Evolutionary conservation across 2,329 filamentous ascomycete genomes (phyloP).

Genomic region (Aspergillus pseudotamarii): DNA sequence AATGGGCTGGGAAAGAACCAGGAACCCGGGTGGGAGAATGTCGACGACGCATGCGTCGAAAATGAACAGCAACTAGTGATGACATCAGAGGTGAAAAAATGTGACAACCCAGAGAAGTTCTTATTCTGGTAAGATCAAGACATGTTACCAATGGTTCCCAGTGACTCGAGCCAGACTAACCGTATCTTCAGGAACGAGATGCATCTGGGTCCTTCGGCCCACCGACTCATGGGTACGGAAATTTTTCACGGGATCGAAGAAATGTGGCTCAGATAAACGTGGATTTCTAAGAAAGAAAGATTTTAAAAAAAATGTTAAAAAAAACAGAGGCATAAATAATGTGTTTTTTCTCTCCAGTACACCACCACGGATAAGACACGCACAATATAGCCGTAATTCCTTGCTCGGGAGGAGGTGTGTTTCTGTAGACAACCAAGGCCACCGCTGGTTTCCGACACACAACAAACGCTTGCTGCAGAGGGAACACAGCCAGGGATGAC

Average conservation of each 20-base stretch:
- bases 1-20: constrained; percentile 37
- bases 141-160: constrained; percentile 9
- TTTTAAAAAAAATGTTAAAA: background rate
- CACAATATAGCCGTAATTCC: constrained; percentile 9
- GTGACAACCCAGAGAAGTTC: constrained; percentile 41
- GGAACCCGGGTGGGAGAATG: constrained; percentile 40
- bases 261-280: constrained; percentile 30
- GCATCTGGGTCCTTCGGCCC: constrained; percentile 42
- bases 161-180: constrained; percentile 11
- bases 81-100: constrained; percentile 35
- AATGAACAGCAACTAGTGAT: constrained; percentile 30
- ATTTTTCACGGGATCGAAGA: constrained; percentile 41
- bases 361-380: background rate
- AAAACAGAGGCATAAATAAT: constrained; percentile 7
- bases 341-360: background rate
- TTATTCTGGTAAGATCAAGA: constrained; percentile 42
- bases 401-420: background rate
- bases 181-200: constrained; percentile 42
- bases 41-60: constrained; percentile 39
- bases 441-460: constrained; percentile 7
- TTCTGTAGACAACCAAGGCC: background rate
- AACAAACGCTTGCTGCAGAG: constrained; percentile 8
- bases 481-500: background rate
- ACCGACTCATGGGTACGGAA: constrained; percentile 41
- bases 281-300: background rate